These are phyloP conservation scores for Quercus gilva DNA, from an alignment of 306 rosid species.

Conservation along the genomic window DNA sequence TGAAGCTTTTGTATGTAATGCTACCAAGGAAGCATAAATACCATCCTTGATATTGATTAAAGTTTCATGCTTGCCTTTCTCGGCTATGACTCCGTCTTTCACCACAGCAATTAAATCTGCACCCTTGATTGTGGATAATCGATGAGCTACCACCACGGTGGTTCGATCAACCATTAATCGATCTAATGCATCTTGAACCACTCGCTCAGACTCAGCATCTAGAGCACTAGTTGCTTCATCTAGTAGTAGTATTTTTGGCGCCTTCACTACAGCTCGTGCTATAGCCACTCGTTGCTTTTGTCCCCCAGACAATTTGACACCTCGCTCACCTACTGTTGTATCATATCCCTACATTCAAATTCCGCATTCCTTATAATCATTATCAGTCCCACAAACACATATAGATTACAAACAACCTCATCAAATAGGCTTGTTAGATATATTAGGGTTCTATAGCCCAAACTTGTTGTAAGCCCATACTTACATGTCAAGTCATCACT, in stretches of 20 bases:
- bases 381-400: background rate
- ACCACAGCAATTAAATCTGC: conserved; percentile 71
- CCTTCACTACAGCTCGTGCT: conserved; percentile 65
- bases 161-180: conserved; percentile 56
- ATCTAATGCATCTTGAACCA: conserved; percentile 75
- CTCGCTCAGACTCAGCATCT: conserved; percentile 73
- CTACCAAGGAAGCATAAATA: conserved; percentile 59
- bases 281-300: conserved; percentile 82
- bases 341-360: conserved; percentile 58
- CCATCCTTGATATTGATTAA: conserved; percentile 57
- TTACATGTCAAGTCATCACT: too few species aligned
- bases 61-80: conserved; percentile 66
- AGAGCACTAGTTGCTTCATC: conserved; percentile 89
- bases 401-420: too few species aligned
- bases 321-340: conserved; percentile 66
- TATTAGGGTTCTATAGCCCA: too few species aligned
- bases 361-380: background rate
- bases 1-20: conserved; percentile 43
- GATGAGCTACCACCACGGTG: conserved; percentile 66
- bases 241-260: conserved; percentile 59
- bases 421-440: too few species aligned
- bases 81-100: conserved; percentile 59
- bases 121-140: conserved; percentile 57
- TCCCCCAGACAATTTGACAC: conserved; percentile 73
- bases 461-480: too few species aligned